These are phyloP conservation scores for Boletellus ananiceps DNA, from an alignment of 768 basidiomycete species.

Conservation along the genomic window DNA sequence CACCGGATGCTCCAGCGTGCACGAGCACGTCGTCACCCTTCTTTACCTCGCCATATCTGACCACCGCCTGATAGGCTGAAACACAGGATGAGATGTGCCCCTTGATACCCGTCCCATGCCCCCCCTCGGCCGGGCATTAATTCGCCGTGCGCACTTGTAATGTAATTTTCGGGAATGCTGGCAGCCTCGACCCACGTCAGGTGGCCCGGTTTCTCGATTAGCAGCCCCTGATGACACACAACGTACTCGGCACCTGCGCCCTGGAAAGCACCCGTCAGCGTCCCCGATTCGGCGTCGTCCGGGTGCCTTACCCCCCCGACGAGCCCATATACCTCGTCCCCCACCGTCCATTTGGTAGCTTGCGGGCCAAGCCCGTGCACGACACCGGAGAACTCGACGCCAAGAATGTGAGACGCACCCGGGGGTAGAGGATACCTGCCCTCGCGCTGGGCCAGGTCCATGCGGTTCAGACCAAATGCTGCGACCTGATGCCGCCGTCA, in stretches of 20 bases:
- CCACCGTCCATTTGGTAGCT: slow-evolving; percentile 51
- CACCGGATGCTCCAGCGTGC: slow-evolving; percentile 89
- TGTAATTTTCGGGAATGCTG: slow-evolving; percentile 80
- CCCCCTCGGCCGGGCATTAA: slow-evolving; percentile 4
- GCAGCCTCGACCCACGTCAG: slow-evolving; percentile 84
- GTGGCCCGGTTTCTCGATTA: slow-evolving; percentile 69
- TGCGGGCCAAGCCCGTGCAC: slow-evolving; percentile 51
- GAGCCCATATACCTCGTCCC: slow-evolving; percentile 76
- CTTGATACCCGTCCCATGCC: slow-evolving; percentile 1
- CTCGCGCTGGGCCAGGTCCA: slow-evolving; percentile 74
- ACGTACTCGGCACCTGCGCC: slow-evolving; percentile 92
- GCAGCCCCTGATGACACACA: slow-evolving; percentile 55
- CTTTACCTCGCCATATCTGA: slow-evolving; percentile 65
- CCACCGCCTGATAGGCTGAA: slow-evolving; percentile 58
- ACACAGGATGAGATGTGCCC: slow-evolving; percentile 6
- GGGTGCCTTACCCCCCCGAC: slow-evolving; percentile 62
- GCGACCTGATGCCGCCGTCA: slow-evolving; percentile 45
- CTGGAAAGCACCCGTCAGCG: slow-evolving; percentile 34
- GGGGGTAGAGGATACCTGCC: slow-evolving; percentile 75
- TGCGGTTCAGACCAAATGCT: slow-evolving; percentile 85
- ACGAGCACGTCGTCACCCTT: slow-evolving; percentile 73
- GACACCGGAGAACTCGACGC: slow-evolving; percentile 81
- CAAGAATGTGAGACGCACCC: slow-evolving; percentile 70
- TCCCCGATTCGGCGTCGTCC: not conserved
- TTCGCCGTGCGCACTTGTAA: slow-evolving; percentile 59